A percentile compares a stretch with the other conserved stretches of the same genome.
Evolutionary conservation across 768 basidiomycete genomes (phyloP).

Genomic region (Rubroboletus pulcherrimus): DNA sequence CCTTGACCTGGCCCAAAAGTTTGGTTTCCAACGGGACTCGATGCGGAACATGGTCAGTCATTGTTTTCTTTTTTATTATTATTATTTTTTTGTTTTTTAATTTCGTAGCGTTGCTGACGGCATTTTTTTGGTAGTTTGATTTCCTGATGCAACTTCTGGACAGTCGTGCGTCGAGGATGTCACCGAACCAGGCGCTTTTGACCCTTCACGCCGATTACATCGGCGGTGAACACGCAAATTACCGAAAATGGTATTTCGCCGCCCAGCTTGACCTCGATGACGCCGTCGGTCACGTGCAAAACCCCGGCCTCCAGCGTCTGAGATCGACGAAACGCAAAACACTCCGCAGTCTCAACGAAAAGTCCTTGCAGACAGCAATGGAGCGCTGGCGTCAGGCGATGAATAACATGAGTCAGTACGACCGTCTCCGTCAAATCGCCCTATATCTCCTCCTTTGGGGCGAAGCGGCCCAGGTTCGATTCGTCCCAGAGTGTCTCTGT

Average conservation of each 20-base stretch:
- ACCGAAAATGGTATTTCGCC: constrained; percentile 99
- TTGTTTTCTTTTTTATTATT: neutral
- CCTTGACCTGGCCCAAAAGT: constrained; percentile 95
- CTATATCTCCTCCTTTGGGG: constrained; percentile 97
- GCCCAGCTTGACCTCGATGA: constrained; percentile 98
- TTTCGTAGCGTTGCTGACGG: constrained; percentile 6
- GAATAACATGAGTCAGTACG: constrained; percentile 98
- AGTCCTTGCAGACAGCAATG: constrained; percentile 76
- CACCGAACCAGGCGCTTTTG: constrained; percentile 89
- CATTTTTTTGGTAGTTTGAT: constrained; percentile 63
- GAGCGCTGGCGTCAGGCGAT: constrained; percentile 96
- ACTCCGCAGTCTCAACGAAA: constrained; percentile 54
- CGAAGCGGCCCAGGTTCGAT: constrained; percentile 95
- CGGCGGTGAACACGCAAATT: constrained; percentile 96
- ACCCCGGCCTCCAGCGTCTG: constrained; percentile 85
- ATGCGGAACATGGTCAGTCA: constrained; percentile 87
- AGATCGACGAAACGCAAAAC: constrained; percentile 62
- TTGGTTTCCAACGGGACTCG: constrained; percentile 94
- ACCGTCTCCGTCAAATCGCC: constrained; percentile 93
- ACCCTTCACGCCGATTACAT: constrained; percentile 99
- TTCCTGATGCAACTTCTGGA: constrained; percentile 97
- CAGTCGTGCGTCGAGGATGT: constrained; percentile 95
- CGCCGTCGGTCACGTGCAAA: constrained; percentile 88
- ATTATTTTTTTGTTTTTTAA: neutral
- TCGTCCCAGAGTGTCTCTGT: constrained; percentile 93